phyloP scores from a whole-genome alignment of 2,329 filamentous ascomycete species.

The Truncatella angustata region DNA sequence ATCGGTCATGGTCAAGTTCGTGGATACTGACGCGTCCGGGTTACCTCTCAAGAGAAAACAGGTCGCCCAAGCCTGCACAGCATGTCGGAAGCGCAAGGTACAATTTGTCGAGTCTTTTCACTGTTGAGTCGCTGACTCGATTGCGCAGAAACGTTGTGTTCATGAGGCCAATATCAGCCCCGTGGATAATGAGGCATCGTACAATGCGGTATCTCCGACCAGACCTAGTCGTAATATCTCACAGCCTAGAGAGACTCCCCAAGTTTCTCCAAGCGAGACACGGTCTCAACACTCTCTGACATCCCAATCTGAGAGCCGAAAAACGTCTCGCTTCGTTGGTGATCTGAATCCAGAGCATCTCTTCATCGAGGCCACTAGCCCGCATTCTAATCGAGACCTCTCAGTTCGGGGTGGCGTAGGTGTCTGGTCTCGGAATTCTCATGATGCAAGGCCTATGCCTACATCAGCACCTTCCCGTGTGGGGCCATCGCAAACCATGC shows the following conservation, averaged over 20 bases:
- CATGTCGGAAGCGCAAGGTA: slow-evolving; percentile 56
- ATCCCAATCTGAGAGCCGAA: slow-evolving; percentile 23
- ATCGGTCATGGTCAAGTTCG: slow-evolving; percentile 49
- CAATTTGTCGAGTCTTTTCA: neutral
- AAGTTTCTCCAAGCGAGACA: neutral
- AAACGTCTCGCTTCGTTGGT: slow-evolving; percentile 50
- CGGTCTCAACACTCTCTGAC: neutral
- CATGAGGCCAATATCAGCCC: slow-evolving; percentile 5
- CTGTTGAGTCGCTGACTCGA: neutral
- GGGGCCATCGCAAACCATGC: slow-evolving; percentile 23
- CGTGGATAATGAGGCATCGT: neutral
- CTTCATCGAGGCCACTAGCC: slow-evolving; percentile 53
- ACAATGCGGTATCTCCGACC: slow-evolving; percentile 5
- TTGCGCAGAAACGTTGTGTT: slow-evolving; percentile 14
- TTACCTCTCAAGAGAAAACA: slow-evolving; percentile 59
- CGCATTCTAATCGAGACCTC: slow-evolving; percentile 31
- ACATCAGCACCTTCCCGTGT: neutral
- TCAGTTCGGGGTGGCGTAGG: slow-evolving; percentile 54
- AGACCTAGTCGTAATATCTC: neutral
- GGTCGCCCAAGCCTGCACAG: slow-evolving; percentile 55
- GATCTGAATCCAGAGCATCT: slow-evolving; percentile 60
- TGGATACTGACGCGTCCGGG: slow-evolving; percentile 52
- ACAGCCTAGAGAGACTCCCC: neutral
- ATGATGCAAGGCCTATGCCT: neutral
- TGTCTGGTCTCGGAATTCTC: slow-evolving; percentile 41